Percentiles rank a stretch among this genome's conserved stretches.
phyloP scores from a whole-genome alignment of 805 yeast species.

The Kuraishia capsulata region DNA sequence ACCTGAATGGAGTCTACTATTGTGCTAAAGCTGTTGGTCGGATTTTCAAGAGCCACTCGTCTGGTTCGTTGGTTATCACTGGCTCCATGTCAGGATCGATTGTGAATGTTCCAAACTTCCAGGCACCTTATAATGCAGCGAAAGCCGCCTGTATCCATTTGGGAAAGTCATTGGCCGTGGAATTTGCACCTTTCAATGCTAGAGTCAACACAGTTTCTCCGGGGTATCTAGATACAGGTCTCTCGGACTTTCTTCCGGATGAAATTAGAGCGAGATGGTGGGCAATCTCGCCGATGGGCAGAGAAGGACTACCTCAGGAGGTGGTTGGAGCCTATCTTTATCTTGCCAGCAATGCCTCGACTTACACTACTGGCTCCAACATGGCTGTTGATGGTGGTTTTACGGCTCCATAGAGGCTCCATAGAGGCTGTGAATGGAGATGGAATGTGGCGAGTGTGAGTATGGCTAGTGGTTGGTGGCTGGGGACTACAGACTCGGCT shows the following conservation, averaged over 20 bases:
- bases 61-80: constrained; percentile 41
- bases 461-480: background rate
- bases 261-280: constrained; percentile 20
- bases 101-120: constrained; percentile 42
- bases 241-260: constrained; percentile 19
- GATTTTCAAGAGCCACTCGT: constrained; percentile 34
- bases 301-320: constrained; percentile 39
- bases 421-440: too few species aligned
- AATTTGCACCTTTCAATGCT: constrained; percentile 37
- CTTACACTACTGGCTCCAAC: constrained; percentile 40
- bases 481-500: background rate
- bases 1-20: constrained; percentile 38
- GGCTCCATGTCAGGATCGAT: constrained; percentile 50
- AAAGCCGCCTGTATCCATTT: constrained; percentile 41
- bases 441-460: too few species aligned
- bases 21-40: constrained; percentile 41
- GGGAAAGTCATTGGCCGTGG: constrained; percentile 37
- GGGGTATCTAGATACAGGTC: constrained; percentile 41
- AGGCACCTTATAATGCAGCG: constrained; percentile 39
- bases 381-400: constrained; percentile 43
- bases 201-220: constrained; percentile 45
- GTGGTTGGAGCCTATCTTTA: constrained; percentile 44
- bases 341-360: constrained; percentile 42
- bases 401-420: constrained; percentile 6
- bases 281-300: constrained; percentile 30